Percentiles rank a stretch among this genome's conserved stretches.
Conservation (phyloP, 805 yeast genomes). For the Pichia ethanolica region DNA sequence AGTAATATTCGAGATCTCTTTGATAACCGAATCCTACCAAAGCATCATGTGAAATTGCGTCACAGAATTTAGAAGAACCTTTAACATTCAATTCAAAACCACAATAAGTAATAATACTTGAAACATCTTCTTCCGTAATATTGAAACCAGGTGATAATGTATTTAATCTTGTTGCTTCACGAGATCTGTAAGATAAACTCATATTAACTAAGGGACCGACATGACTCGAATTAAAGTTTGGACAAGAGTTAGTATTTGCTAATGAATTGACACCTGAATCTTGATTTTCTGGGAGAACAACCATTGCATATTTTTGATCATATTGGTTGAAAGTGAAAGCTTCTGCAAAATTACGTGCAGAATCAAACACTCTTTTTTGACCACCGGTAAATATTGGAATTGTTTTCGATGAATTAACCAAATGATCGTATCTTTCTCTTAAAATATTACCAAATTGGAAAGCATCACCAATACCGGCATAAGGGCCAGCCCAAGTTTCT, state of each 20-base stretch:
- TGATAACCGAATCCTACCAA: constrained; percentile 52
- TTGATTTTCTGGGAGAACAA: constrained; percentile 39
- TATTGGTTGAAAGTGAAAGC: constrained; percentile 47
- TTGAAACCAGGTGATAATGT: constrained; percentile 43
- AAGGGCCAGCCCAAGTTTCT: constrained; percentile 42
- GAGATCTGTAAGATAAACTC: constrained; percentile 12
- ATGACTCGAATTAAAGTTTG: constrained; percentile 19
- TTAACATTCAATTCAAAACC: constrained; percentile 64
- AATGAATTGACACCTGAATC: constrained; percentile 48
- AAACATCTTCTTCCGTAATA: constrained; percentile 44
- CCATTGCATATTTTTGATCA: constrained; percentile 29
- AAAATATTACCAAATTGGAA: constrained; percentile 39
- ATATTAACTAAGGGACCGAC: not conserved
- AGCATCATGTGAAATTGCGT: constrained; percentile 57
- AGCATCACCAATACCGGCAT: constrained; percentile 43
- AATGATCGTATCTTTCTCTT: constrained; percentile 40
- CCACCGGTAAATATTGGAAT: constrained; percentile 48
- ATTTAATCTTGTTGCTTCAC: constrained; percentile 49
- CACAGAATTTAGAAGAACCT: constrained; percentile 59
- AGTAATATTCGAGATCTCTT: constrained; percentile 49
- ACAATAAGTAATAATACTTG: constrained; percentile 48
- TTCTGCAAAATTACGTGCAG: constrained; percentile 45
- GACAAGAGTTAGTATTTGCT: constrained; percentile 40
- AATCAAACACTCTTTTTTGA: constrained; percentile 43
- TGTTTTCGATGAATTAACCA: constrained; percentile 31